Percentiles rank a stretch among this genome's conserved stretches.
phyloP scores from a whole-genome alignment of 345 rosid genomes.

The Lepidium aucheri region DNA sequence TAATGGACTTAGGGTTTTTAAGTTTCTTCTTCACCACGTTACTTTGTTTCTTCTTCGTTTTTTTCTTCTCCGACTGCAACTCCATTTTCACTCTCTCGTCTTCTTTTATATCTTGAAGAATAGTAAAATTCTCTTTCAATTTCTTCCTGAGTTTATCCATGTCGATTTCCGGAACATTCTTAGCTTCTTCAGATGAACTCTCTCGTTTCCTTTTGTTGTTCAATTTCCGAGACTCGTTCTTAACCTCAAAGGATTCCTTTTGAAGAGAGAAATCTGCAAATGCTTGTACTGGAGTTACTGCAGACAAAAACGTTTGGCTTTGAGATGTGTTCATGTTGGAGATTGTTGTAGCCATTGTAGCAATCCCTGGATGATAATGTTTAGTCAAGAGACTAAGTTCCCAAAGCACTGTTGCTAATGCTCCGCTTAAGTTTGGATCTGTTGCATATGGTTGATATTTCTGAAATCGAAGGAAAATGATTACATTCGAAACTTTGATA shows the following conservation, averaged over 20 bases:
- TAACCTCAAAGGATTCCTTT: slow-evolving; percentile 44
- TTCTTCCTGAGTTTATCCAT: slow-evolving; percentile 49
- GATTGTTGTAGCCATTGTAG: slow-evolving; percentile 48
- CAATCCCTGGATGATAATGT: slow-evolving; percentile 75
- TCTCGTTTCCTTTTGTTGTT: slow-evolving; percentile 55
- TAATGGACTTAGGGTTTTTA: slow-evolving; percentile 24
- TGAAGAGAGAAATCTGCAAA: slow-evolving; percentile 51
- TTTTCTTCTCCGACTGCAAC: slow-evolving; percentile 36
- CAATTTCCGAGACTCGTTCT: slow-evolving; percentile 24
- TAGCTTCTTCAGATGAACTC: background rate
- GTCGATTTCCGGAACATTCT: slow-evolving; percentile 17
- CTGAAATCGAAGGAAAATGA: slow-evolving; percentile 29
- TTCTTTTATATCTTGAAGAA: slow-evolving; percentile 49
- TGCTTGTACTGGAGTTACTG: slow-evolving; percentile 66
- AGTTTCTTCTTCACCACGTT: slow-evolving; percentile 30
- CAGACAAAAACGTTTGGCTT: slow-evolving; percentile 46
- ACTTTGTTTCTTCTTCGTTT: slow-evolving; percentile 31
- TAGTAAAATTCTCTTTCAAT: slow-evolving; percentile 42
- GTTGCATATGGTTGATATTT: slow-evolving; percentile 73
- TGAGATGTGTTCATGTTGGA: slow-evolving; percentile 51
- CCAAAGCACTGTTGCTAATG: slow-evolving; percentile 92
- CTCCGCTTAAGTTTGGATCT: slow-evolving; percentile 90
- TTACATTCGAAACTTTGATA: background rate
- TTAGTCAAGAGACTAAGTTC: slow-evolving; percentile 71
- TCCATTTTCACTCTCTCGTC: slow-evolving; percentile 46